A percentile compares a stretch with the other conserved stretches of the same genome.
Evolutionary conservation across 345 rosid species (phyloP).

Genomic region (Salix viminalis): DNA sequence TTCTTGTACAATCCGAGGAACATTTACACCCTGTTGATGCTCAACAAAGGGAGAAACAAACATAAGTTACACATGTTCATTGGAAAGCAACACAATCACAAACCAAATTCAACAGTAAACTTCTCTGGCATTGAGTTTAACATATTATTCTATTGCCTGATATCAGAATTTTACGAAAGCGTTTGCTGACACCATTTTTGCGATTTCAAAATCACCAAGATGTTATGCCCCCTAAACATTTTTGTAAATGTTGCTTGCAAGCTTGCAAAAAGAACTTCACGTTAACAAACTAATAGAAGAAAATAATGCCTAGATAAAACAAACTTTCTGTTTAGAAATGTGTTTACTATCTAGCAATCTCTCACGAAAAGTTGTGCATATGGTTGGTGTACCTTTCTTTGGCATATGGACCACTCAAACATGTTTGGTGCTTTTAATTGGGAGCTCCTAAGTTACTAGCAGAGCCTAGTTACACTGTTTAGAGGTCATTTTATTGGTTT

Average conservation of each 20-base stretch:
- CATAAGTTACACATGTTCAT: neutral
- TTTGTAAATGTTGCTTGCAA: neutral
- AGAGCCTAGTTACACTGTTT: neutral
- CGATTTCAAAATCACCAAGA: too few species aligned
- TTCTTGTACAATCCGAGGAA: conserved; percentile 48
- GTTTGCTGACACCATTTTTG: neutral
- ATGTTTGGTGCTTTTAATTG: neutral
- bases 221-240: neutral
- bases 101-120: neutral
- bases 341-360: too few species aligned
- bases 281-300: neutral
- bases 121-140: neutral
- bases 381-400: neutral
- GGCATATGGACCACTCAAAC: neutral
- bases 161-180: neutral
- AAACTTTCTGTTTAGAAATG: too few species aligned
- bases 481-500: neutral
- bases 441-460: neutral
- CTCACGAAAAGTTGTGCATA: too few species aligned
- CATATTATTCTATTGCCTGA: neutral
- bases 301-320: neutral
- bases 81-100: neutral
- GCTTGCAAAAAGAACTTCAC: neutral
- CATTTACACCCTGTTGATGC: conserved; percentile 44
- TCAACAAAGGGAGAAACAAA: neutral